Evolutionary conservation across 106 monocot species (phyloP), one percentile per base, ranked within the genome.

Genomic region (Amphibolis antarctica): DNA sequence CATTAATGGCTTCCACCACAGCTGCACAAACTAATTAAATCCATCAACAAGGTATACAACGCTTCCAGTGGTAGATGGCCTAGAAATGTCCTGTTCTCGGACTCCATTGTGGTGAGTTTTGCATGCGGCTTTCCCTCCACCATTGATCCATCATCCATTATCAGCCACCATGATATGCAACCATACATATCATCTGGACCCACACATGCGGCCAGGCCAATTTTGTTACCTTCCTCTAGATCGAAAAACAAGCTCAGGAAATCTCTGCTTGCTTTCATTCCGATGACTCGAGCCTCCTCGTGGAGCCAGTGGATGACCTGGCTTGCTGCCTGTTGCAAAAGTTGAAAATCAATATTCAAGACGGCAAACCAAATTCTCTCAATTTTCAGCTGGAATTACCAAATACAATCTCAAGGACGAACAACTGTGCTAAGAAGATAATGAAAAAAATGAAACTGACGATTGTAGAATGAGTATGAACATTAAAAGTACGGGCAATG

Each of bases 291-390:
- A 50, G 96, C 86, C 69, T 98, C 96, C 46, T 90, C 90, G 36
- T 90, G 80, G 42, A 98, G 90, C 96, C 96, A 98, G 4, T 71
- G 70, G 59, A 98, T 80, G 24, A 98, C 80, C 67, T 90, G 96
- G 46, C 80, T 64, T 6, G 90, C 86, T 64, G 87, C 82, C 96
- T 98, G 86, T 59, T 36, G 26, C 17, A 13, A 59, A 25, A 47
- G 47, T 48, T 10, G 12, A 5, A 60, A 9, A 50, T 7, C 27
- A 44, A 55, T 21, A 17, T 26, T 18, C 28, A 28, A 60, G 42
- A 49, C 22, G 54, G 45, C 31, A 54, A 46, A 0, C 11, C 11
- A 25, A 22, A 5, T 23, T 48, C 26, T 46, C 27, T 12, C n/a
- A 48, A 25, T 49, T 49, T 64, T 14, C 31, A 17, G 44, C 48